phyloP scores from a whole-genome alignment of 192 early-diverging fungal genomes.

The Hyaloraphidium curvatum region DNA sequence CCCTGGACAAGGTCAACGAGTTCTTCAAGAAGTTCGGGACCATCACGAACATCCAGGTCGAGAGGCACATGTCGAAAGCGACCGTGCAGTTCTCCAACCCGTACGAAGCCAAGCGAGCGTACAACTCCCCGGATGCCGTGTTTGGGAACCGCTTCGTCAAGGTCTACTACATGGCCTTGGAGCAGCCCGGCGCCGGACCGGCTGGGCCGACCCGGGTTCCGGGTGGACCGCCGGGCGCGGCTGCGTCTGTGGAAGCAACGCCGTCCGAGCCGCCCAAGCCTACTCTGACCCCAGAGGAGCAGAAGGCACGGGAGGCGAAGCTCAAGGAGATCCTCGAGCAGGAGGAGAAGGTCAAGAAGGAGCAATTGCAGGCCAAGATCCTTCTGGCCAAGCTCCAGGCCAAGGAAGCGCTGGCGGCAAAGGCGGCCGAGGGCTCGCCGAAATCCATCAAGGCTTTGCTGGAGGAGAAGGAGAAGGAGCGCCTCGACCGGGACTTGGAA shows the following conservation, averaged over 20 bases:
- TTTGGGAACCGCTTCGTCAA: slow-evolving; percentile 68
- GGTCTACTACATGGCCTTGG: neutral
- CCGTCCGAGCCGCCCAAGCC: slow-evolving; percentile 7
- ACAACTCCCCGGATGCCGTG: slow-evolving; percentile 52
- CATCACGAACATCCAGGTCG: slow-evolving; percentile 47
- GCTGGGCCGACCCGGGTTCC: neutral
- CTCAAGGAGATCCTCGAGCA: slow-evolving; percentile 20
- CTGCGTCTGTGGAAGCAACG: too few relatives aligned
- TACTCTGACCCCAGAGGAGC: slow-evolving; percentile 18
- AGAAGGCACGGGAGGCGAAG: slow-evolving; percentile 19
- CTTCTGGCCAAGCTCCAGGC: slow-evolving; percentile 7
- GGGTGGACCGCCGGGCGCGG: slow-evolving; percentile 1
- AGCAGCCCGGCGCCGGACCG: neutral
- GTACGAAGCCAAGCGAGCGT: slow-evolving; percentile 45
- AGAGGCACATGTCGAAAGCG: slow-evolving; percentile 30
- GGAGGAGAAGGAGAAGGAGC: slow-evolving; percentile 22
- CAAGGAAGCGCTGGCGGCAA: slow-evolving; percentile 1
- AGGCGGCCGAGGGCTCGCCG: neutral
- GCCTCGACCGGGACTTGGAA: slow-evolving; percentile 33
- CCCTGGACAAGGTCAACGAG: slow-evolving; percentile 48
- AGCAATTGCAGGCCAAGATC: slow-evolving; percentile 11
- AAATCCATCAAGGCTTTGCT: slow-evolving; percentile 13
- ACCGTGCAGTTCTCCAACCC: slow-evolving; percentile 37
- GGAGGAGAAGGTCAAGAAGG: slow-evolving; percentile 26
- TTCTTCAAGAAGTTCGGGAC: slow-evolving; percentile 63